phyloP scores from a whole-genome alignment of 1,284 basidiomycete species.

The Ustilago cynodontis region DNA sequence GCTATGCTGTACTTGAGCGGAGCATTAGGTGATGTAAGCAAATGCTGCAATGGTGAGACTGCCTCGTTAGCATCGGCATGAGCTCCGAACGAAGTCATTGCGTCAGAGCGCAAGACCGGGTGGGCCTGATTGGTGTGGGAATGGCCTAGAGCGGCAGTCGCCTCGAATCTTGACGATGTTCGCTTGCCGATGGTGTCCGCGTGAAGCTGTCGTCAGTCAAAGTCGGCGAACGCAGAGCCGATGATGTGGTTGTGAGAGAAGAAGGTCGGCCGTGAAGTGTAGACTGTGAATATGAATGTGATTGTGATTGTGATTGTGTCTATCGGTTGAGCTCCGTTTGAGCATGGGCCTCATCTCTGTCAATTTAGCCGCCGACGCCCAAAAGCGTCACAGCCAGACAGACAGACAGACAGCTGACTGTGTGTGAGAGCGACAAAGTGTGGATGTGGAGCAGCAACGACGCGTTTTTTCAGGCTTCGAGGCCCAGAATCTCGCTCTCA shows the following conservation, averaged over 20 bases:
- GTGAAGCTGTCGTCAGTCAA: too few species aligned
- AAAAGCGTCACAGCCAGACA: too few species aligned
- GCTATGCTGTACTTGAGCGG: conserved; percentile 52
- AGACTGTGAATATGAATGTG: background rate
- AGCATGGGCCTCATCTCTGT: background rate
- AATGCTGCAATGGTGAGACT: conserved; percentile 33
- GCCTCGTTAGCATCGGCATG: conserved; percentile 22
- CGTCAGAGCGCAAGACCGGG: background rate
- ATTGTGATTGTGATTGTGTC: too few species aligned
- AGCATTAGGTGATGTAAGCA: conserved; percentile 31
- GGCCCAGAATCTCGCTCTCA: background rate
- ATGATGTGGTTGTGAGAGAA: background rate
- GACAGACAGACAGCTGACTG: background rate
- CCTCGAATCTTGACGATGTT: background rate
- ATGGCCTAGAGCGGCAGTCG: too few species aligned
- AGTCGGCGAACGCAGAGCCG: background rate
- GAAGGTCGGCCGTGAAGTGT: background rate
- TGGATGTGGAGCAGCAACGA: conserved; percentile 3
- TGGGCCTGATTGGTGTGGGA: background rate
- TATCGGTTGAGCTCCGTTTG: background rate
- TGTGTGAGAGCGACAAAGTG: too few species aligned
- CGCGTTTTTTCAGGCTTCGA: background rate
- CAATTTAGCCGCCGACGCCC: too few species aligned
- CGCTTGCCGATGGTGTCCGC: too few species aligned
- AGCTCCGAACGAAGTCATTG: conserved; percentile 14